phyloP scores from a whole-genome alignment of 495 filamentous ascomycete genomes.

The Penicillium atrosanguineum region DNA sequence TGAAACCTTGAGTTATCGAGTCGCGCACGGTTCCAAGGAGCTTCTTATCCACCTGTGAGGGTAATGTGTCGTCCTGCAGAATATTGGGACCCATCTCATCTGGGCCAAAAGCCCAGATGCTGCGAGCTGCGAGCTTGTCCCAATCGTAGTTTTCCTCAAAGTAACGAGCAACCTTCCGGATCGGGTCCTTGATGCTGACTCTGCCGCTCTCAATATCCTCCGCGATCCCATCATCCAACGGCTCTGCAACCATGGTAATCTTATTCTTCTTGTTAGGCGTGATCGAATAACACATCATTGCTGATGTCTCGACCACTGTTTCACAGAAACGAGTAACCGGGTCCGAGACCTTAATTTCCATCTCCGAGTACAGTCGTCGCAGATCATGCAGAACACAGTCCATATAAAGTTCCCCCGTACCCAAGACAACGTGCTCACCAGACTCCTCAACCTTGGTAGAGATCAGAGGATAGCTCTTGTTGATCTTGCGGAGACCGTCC shows the following conservation, averaged over 20 bases:
- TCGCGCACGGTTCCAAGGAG: constrained; percentile 84
- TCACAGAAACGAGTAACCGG: constrained; percentile 97
- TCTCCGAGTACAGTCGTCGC: constrained; percentile 90
- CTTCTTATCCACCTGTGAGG: constrained; percentile 86
- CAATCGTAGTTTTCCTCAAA: constrained; percentile 98
- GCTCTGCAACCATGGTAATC: constrained; percentile 97
- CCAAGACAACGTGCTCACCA: constrained; percentile 93
- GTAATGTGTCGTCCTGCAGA: constrained; percentile 92
- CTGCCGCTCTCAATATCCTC: constrained; percentile 90
- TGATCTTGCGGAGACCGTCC: constrained; percentile 92
- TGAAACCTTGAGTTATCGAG: constrained; percentile 90
- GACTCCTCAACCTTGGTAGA: constrained; percentile 98
- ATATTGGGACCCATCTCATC: constrained; percentile 96
- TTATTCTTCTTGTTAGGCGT: constrained; percentile 99
- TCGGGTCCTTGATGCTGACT: constrained; percentile 89
- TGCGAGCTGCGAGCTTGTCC: constrained; percentile 89
- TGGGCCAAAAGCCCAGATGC: constrained; percentile 98
- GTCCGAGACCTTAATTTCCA: constrained; percentile 98
- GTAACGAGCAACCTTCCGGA: constrained; percentile 90
- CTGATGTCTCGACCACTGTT: constrained; percentile 95
- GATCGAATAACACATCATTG: constrained; percentile 95
- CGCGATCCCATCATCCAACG: constrained; percentile 89
- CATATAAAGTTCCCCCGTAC: constrained; percentile 97
- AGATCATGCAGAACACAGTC: constrained; percentile 97
- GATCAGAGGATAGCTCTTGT: constrained; percentile 94